Conservation (phyloP, 352 stramenopile genomes). For the Phytophthora constricta region DNA sequence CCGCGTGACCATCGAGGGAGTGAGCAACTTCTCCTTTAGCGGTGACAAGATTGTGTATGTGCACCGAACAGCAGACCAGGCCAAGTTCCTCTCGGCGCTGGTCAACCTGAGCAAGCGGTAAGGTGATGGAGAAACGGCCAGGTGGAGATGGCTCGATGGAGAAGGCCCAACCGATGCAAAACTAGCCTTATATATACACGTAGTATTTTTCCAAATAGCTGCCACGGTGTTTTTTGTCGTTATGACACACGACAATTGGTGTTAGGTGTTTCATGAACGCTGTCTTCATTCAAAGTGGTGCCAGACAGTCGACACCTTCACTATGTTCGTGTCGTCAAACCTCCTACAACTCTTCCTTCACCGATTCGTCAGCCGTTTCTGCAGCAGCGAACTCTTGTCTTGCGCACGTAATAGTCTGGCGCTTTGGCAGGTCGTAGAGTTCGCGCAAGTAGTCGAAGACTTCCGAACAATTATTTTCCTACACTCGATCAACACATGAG, state of each 20-base stretch:
- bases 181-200: constrained; percentile 38
- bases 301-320: too few relatives aligned
- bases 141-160: not conserved
- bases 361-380: constrained; percentile 32
- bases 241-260: too few relatives aligned
- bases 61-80: constrained; percentile 87
- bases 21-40: constrained; percentile 90
- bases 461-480: constrained; percentile 66
- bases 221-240: not conserved
- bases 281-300: too few relatives aligned
- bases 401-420: constrained; percentile 38
- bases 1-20: constrained; percentile 82
- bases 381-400: constrained; percentile 8
- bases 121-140: not conserved
- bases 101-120: constrained; percentile 83
- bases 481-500: not conserved
- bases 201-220: constrained; percentile 14
- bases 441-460: constrained; percentile 70
- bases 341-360: constrained; percentile 58
- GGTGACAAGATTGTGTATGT: constrained; percentile 91
- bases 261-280: too few relatives aligned
- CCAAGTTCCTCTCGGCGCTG: constrained; percentile 86
- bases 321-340: too few relatives aligned
- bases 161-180: constrained; percentile 6
- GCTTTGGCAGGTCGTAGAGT: constrained; percentile 56